phyloP scores from a whole-genome alignment of 2,329 filamentous ascomycete genomes.

The Neophaeococcomyces mojaviensis region DNA sequence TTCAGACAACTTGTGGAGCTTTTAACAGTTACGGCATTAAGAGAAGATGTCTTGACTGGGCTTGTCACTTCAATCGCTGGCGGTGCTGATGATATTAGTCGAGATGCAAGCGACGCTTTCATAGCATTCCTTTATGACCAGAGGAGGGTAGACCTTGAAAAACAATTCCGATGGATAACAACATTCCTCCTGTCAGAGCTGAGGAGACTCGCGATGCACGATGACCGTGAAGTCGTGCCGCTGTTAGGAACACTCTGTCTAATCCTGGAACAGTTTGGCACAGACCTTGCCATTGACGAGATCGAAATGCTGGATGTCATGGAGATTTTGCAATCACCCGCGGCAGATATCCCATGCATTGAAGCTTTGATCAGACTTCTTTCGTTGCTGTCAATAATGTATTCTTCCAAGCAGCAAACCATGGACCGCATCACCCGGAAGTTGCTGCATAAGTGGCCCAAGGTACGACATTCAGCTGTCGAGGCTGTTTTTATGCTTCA shows the following conservation, averaged over 20 bases:
- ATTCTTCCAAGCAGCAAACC: slow-evolving; percentile 9
- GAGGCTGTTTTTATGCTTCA: slow-evolving; percentile 20
- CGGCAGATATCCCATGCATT: slow-evolving; percentile 72
- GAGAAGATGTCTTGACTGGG: slow-evolving; percentile 34
- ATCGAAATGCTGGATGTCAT: slow-evolving; percentile 59
- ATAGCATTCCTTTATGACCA: slow-evolving; percentile 24
- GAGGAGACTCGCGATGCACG: slow-evolving; percentile 38
- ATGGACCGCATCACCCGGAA: slow-evolving; percentile 20
- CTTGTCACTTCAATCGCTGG: slow-evolving; percentile 38
- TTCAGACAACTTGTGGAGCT: slow-evolving; percentile 35
- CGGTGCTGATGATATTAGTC: slow-evolving; percentile 38
- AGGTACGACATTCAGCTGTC: slow-evolving; percentile 19
- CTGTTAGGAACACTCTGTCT: slow-evolving; percentile 71
- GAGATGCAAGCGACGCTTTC: slow-evolving; percentile 35
- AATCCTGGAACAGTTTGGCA: slow-evolving; percentile 57
- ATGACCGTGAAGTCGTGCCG: slow-evolving; percentile 67
- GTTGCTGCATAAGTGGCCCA: slow-evolving; percentile 22
- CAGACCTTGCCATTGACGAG: slow-evolving; percentile 4
- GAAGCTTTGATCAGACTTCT: slow-evolving; percentile 76
- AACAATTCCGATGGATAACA: slow-evolving; percentile 33
- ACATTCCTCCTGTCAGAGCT: slow-evolving; percentile 49
- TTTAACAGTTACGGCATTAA: slow-evolving; percentile 31
- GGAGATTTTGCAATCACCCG: slow-evolving; percentile 76
- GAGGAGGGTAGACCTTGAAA: slow-evolving; percentile 1
- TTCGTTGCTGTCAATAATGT: slow-evolving; percentile 25